Evolutionary conservation across 257 asterid genomes (phyloP).

Genomic region (Solanum microdontum): DNA sequence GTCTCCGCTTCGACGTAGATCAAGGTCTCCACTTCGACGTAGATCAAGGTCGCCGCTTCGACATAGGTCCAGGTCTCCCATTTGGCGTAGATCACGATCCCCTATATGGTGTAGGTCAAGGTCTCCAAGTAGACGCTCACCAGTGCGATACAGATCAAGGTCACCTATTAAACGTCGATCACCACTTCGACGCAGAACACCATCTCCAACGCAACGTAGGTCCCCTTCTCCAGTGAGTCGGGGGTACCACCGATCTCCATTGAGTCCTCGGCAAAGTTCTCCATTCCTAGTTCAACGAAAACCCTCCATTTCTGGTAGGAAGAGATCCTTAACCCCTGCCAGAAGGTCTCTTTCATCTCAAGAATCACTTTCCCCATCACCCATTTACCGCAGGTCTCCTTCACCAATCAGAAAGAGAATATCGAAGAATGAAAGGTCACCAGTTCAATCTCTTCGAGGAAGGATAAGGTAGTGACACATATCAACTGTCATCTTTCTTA

Average conservation of each 20-base stretch:
- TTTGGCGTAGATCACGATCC: constrained; percentile 28
- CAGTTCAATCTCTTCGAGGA: constrained; percentile 40
- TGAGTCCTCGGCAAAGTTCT: constrained; percentile 37
- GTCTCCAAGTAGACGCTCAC: constrained; percentile 23
- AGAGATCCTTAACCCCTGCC: constrained; percentile 13
- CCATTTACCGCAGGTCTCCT: constrained; percentile 24
- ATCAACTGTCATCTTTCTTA: not conserved
- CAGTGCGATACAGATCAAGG: constrained; percentile 14
- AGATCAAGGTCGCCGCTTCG: constrained; percentile 33
- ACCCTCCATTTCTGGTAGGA: constrained; percentile 24
- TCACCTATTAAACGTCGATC: constrained; percentile 25
- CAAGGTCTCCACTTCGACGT: constrained; percentile 19
- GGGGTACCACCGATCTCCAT: constrained; percentile 38
- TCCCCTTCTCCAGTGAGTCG: constrained; percentile 43
- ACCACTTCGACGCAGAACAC: constrained; percentile 31
- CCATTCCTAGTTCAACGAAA: constrained; percentile 40
- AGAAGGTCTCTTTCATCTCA: constrained; percentile 34
- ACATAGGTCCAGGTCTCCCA: constrained; percentile 25
- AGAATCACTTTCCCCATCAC: constrained; percentile 50
- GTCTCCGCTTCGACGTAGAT: constrained; percentile 24
- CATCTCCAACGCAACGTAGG: constrained; percentile 22
- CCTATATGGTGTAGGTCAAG: constrained; percentile 29
- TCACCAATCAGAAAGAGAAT: constrained; percentile 49
- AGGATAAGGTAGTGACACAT: constrained; percentile 47
- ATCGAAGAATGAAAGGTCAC: constrained; percentile 29